Evolutionary conservation across 495 filamentous ascomycete genomes (phyloP).

Genomic region (Hypoxylon trugodes): DNA sequence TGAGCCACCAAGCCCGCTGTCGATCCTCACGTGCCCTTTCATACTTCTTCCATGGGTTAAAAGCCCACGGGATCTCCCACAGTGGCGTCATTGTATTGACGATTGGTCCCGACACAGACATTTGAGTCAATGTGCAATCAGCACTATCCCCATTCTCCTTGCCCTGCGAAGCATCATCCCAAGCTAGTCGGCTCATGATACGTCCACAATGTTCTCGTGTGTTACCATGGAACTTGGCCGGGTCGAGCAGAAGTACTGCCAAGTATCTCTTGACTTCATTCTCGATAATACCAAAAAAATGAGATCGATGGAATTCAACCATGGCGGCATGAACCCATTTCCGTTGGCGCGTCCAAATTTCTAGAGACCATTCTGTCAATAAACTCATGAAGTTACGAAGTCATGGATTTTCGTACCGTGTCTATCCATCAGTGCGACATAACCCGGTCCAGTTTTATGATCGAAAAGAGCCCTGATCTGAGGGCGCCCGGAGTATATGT

Average conservation of each 20-base stretch:
- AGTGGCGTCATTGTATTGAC: slow-evolving; percentile 58
- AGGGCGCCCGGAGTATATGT: slow-evolving; percentile 63
- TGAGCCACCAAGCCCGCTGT: slow-evolving; percentile 57
- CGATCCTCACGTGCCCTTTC: slow-evolving; percentile 52
- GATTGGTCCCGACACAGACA: slow-evolving; percentile 58
- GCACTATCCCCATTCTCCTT: slow-evolving; percentile 54
- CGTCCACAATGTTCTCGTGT: slow-evolving; percentile 56
- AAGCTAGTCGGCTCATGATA: slow-evolving; percentile 57
- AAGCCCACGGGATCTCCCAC: slow-evolving; percentile 49
- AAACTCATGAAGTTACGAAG: background rate
- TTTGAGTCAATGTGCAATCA: slow-evolving; percentile 55
- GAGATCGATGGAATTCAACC: slow-evolving; percentile 55
- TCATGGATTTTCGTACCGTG: slow-evolving; percentile 44
- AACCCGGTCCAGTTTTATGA: slow-evolving; percentile 57
- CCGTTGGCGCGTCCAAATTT: slow-evolving; percentile 55
- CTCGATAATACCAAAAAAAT: slow-evolving; percentile 60
- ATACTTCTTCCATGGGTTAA: slow-evolving; percentile 57
- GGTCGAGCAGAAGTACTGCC: slow-evolving; percentile 53
- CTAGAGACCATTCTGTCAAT: slow-evolving; percentile 29
- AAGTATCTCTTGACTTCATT: slow-evolving; percentile 54
- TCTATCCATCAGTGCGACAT: slow-evolving; percentile 59
- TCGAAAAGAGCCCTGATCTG: slow-evolving; percentile 57
- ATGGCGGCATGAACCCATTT: slow-evolving; percentile 60
- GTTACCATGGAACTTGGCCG: slow-evolving; percentile 54
- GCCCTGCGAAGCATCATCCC: slow-evolving; percentile 57